Percentiles rank a stretch among this genome's conserved stretches.
These are phyloP conservation scores for Trypanosoma conorhini DNA, from an alignment of 208 protist genomes.

Conservation along the genomic window DNA sequence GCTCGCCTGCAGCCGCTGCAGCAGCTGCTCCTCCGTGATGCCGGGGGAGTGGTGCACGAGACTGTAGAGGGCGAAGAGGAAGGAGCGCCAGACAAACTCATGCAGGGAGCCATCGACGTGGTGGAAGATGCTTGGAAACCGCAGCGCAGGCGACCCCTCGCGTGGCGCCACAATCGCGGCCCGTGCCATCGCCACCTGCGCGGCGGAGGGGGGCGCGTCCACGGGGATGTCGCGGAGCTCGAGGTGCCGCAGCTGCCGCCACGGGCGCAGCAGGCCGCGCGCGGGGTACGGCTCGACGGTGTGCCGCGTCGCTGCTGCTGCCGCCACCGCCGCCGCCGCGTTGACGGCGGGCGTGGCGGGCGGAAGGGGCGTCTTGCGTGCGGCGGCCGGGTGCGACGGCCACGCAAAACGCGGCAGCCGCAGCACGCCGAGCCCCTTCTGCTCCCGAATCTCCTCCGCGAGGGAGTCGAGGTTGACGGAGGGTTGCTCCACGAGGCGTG, in stretches of 20 bases:
- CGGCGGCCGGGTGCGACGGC: neutral
- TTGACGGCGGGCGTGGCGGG: neutral
- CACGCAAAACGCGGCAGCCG: constrained; percentile 28
- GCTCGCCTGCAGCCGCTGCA: constrained; percentile 31
- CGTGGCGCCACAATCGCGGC: neutral
- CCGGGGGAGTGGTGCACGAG: constrained; percentile 60
- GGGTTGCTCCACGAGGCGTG: constrained; percentile 40
- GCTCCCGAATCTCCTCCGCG: constrained; percentile 18
- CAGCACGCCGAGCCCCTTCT: constrained; percentile 20
- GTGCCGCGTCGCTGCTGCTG: constrained; percentile 8
- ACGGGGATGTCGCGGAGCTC: constrained; percentile 45
- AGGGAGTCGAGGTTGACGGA: constrained; percentile 33
- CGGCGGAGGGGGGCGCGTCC: constrained; percentile 37
- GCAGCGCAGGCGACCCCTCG: neutral
- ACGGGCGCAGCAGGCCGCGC: constrained; percentile 17
- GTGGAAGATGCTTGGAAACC: constrained; percentile 84
- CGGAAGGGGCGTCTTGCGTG: neutral
- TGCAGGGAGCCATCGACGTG: constrained; percentile 86
- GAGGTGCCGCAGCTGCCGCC: constrained; percentile 17
- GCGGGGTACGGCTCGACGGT: constrained; percentile 18
- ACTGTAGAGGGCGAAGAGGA: constrained; percentile 56
- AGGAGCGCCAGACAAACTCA: constrained; percentile 69
- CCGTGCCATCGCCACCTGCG: constrained; percentile 34
- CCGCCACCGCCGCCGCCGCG: neutral
- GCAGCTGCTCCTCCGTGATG: constrained; percentile 48